A percentile compares a stretch with the other conserved stretches of the same genome.
Evolutionary conservation across 352 stramenopile genomes (phyloP).

Genomic region (Pythium sukuiense): DNA sequence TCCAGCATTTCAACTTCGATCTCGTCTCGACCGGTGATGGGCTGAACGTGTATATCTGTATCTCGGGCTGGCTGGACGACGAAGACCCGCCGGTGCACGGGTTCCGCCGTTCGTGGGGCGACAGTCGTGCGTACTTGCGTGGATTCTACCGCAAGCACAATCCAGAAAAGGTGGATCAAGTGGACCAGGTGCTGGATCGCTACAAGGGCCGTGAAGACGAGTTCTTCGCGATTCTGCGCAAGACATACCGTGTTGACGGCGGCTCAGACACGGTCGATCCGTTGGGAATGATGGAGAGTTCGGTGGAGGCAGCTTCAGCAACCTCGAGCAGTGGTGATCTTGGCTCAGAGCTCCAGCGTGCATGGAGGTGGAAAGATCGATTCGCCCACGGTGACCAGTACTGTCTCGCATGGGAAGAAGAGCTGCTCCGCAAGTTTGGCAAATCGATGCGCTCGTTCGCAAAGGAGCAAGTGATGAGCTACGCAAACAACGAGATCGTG

Average conservation of each 20-base stretch:
- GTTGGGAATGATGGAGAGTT: constrained; percentile 39
- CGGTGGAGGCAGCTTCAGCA: constrained; percentile 12
- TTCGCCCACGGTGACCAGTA: constrained; percentile 84
- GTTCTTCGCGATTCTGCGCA: constrained; percentile 71
- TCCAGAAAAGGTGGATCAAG: constrained; percentile 70
- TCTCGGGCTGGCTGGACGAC: constrained; percentile 83
- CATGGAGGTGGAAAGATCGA: constrained; percentile 84
- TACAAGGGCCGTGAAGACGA: constrained; percentile 86
- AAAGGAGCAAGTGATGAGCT: constrained; percentile 59
- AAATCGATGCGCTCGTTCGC: constrained; percentile 83
- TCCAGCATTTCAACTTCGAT: constrained; percentile 84
- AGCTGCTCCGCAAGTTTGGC: constrained; percentile 65
- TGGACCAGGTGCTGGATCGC: constrained; percentile 78
- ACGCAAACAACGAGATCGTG: constrained; percentile 73
- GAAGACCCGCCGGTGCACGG: constrained; percentile 55
- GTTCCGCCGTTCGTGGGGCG: constrained; percentile 76
- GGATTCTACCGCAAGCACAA: constrained; percentile 75
- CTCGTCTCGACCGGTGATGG: constrained; percentile 74
- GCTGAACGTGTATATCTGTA: constrained; percentile 89
- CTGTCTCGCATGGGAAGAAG: constrained; percentile 78
- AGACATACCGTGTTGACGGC: constrained; percentile 54
- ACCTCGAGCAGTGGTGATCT: constrained; percentile 12
- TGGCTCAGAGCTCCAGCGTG: constrained; percentile 42
- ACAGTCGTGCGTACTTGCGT: constrained; percentile 74
- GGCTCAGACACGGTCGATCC: constrained; percentile 44